Evolutionary conservation across 371 early-diverging fungal genomes (phyloP).

Genomic region (Enterocytospora artemiae): DNA sequence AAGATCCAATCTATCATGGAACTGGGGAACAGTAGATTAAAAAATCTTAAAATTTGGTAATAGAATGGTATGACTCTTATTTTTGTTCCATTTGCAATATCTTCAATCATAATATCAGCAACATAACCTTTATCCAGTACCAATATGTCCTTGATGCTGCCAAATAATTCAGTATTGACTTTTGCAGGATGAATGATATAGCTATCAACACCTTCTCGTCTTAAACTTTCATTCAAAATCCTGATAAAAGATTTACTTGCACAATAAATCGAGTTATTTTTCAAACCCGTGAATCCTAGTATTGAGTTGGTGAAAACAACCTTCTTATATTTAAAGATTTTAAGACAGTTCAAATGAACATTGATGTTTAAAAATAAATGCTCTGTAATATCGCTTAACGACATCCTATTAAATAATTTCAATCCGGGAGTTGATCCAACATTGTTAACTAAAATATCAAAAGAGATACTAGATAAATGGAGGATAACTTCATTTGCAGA

Average conservation of each 20-base stretch:
- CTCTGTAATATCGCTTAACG: conserved; percentile 15
- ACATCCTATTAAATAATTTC: conserved; percentile 12
- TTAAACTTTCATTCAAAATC: conserved; percentile 37
- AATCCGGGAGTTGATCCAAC: conserved; percentile 40
- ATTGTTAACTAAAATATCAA: conserved; percentile 51
- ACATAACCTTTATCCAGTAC: conserved; percentile 21
- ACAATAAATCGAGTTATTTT: conserved; percentile 45
- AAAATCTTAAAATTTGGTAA: neutral
- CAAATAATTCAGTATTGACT: conserved; percentile 49
- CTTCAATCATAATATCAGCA: conserved; percentile 28
- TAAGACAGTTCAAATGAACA: conserved; percentile 24
- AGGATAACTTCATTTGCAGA: neutral
- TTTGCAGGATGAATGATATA: conserved; percentile 51
- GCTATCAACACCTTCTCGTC: conserved; percentile 39
- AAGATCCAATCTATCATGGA: no score
- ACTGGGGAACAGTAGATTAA: no score
- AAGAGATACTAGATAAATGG: conserved; percentile 3
- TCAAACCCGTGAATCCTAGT: conserved; percentile 30
- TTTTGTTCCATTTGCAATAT: conserved; percentile 33
- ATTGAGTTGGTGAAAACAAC: conserved; percentile 50
- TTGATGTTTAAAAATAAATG: conserved; percentile 32
- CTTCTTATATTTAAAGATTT: conserved; percentile 31
- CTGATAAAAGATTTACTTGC: conserved; percentile 48
- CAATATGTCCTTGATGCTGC: conserved; percentile 32
- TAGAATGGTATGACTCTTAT: conserved; percentile 32